Percentiles rank a stretch among this genome's conserved stretches.
Evolutionary conservation across 78 protist species (phyloP).

Genomic region (Bigelowiella natans): DNA sequence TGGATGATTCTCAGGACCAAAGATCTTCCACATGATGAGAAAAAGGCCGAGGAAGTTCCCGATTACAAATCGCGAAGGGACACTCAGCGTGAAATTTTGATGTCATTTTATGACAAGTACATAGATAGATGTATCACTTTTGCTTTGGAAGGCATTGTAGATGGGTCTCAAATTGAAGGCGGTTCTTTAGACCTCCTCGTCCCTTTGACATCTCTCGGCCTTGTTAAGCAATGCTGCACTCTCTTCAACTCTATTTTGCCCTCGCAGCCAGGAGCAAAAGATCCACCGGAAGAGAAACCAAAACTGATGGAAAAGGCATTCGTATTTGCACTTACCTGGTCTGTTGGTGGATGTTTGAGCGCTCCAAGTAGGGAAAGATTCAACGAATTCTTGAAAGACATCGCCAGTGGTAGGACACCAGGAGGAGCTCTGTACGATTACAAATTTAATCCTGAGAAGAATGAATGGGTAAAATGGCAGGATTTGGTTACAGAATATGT

Average conservation of each 20-base stretch:
- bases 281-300: slow-evolving; percentile 31
- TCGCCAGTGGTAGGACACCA: background rate
- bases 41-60: background rate
- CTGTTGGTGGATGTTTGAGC: slow-evolving; percentile 49
- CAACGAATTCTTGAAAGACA: slow-evolving; percentile 45
- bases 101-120: slow-evolving; percentile 45
- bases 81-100: background rate
- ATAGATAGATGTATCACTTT: slow-evolving; percentile 6
- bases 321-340: slow-evolving; percentile 37
- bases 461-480: slow-evolving; percentile 62
- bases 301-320: background rate
- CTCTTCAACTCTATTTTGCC: slow-evolving; percentile 32
- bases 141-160: slow-evolving; percentile 54
- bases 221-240: slow-evolving; percentile 43
- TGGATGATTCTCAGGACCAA: background rate
- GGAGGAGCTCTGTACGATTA: slow-evolving; percentile 41
- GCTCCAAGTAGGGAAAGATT: slow-evolving; percentile 34
- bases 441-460: slow-evolving; percentile 22
- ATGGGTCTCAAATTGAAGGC: background rate
- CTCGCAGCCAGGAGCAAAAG: background rate
- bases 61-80: background rate
- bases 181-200: background rate
- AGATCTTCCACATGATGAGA: background rate
- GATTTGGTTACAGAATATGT: slow-evolving; percentile 16
- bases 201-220: slow-evolving; percentile 30